Conservation (phyloP, 2,329 filamentous ascomycete genomes). For the Penicillium corylophilum region DNA sequence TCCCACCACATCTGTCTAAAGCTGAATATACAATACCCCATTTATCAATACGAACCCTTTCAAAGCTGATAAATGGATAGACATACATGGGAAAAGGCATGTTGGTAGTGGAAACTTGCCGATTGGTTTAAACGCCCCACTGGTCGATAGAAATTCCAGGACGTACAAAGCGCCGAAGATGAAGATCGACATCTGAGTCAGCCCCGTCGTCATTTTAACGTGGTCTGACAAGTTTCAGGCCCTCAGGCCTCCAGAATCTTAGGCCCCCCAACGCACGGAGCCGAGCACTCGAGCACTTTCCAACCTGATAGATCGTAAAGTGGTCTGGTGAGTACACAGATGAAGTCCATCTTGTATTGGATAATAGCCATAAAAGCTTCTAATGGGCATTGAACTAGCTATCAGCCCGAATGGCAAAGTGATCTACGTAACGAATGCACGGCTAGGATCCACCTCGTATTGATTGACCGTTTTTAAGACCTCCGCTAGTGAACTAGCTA, state of each 20-base stretch:
- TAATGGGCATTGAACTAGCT: no score
- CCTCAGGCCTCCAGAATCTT: no score
- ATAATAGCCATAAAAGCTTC: no score
- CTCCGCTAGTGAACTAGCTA: not conserved
- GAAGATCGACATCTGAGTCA: not conserved
- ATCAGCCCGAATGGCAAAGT: not conserved
- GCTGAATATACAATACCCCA: not conserved
- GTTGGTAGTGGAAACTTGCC: no score
- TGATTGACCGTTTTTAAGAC: no score
- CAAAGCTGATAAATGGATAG: no score
- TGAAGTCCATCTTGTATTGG: no score
- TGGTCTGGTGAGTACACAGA: no score
- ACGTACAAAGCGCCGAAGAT: not conserved
- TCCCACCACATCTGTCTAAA: not conserved
- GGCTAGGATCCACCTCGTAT: not conserved
- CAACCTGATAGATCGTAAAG: not conserved
- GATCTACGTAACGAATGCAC: no score
- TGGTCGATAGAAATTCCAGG: not conserved
- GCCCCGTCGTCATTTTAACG: not conserved
- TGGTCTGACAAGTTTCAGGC: not conserved
- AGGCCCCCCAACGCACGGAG: not conserved
- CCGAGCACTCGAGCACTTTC: not conserved
- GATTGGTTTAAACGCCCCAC: not conserved
- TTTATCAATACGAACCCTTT: not conserved
- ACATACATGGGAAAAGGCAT: no score